Evolutionary conservation across 2,329 filamentous ascomycete species (phyloP).

Genomic region (Meredithiella fracta): DNA sequence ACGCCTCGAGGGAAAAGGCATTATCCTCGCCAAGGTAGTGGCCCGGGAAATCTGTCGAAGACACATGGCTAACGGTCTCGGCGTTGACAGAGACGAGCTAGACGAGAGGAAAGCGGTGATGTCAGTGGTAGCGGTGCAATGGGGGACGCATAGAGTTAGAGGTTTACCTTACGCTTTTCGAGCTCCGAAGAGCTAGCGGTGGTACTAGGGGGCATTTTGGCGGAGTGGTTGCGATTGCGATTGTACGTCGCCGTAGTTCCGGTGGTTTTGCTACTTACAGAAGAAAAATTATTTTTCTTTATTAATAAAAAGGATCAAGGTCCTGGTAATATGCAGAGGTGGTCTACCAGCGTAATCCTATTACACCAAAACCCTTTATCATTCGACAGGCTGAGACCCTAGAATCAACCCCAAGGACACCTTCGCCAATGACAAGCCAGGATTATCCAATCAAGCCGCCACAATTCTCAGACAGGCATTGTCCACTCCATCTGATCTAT

Average conservation of each 20-base stretch:
- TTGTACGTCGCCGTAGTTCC: neutral
- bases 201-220: conserved; percentile 28
- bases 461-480: neutral
- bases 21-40: conserved; percentile 82
- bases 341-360: neutral
- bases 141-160: neutral
- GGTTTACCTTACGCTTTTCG: conserved; percentile 41
- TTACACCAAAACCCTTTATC: neutral
- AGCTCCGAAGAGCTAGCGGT: conserved; percentile 38
- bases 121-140: neutral
- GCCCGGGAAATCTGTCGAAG: conserved; percentile 80
- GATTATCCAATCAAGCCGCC: conserved; percentile 1
- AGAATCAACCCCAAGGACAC: neutral
- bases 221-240: neutral
- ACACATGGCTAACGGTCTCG: conserved; percentile 79
- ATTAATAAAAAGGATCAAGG: conserved; percentile 11
- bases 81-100: conserved; percentile 74
- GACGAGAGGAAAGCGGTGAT: neutral
- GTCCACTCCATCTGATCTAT: conserved; percentile 5
- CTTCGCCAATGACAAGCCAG: neutral
- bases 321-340: neutral
- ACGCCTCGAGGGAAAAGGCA: conserved; percentile 59
- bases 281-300: conserved; percentile 12
- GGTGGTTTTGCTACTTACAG: neutral
- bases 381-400: neutral